Conservation (phyloP, 2,329 filamentous ascomycete genomes). For the Cladophialophora chaetospira region DNA sequence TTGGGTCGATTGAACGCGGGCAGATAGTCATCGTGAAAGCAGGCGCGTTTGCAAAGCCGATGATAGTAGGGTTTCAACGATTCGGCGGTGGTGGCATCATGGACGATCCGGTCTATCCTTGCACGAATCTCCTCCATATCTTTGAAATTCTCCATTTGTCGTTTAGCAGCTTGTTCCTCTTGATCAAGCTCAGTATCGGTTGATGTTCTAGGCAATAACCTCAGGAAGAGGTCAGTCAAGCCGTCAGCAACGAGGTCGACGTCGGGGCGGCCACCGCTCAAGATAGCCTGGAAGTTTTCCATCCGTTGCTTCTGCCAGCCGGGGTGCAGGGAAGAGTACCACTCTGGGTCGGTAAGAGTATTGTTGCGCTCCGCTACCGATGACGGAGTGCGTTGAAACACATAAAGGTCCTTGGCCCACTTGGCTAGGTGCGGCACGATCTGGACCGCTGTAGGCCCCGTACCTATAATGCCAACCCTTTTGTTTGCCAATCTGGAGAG, state of each 20-base stretch:
- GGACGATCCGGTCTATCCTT: slow-evolving; percentile 55
- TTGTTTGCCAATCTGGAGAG: slow-evolving; percentile 25
- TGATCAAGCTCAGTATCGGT: not conserved
- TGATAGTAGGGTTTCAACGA: slow-evolving; percentile 63
- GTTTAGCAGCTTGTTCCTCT: slow-evolving; percentile 12
- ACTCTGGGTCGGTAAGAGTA: slow-evolving; percentile 14
- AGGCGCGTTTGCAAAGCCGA: slow-evolving; percentile 64
- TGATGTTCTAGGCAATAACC: slow-evolving; percentile 3
- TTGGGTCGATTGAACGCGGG: slow-evolving; percentile 60
- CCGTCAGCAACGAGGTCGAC: slow-evolving; percentile 36
- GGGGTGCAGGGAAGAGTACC: slow-evolving; percentile 10
- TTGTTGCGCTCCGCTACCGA: slow-evolving; percentile 38
- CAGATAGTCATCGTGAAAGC: slow-evolving; percentile 63
- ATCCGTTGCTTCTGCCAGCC: slow-evolving; percentile 36
- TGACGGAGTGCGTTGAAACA: slow-evolving; percentile 40
- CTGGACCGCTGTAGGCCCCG: slow-evolving; percentile 46
- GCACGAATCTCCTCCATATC: slow-evolving; percentile 39
- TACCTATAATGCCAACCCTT: slow-evolving; percentile 41
- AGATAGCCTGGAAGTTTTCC: slow-evolving; percentile 37
- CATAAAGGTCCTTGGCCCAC: slow-evolving; percentile 37
- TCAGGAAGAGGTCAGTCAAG: slow-evolving; percentile 32
- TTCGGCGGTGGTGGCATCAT: slow-evolving; percentile 54
- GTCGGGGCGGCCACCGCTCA: slow-evolving; percentile 20
- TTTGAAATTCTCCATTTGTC: slow-evolving; percentile 25
- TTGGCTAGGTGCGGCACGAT: slow-evolving; percentile 40